Conservation (phyloP, 2,329 filamentous ascomycete genomes). For the Tolypocladium nubicola region DNA sequence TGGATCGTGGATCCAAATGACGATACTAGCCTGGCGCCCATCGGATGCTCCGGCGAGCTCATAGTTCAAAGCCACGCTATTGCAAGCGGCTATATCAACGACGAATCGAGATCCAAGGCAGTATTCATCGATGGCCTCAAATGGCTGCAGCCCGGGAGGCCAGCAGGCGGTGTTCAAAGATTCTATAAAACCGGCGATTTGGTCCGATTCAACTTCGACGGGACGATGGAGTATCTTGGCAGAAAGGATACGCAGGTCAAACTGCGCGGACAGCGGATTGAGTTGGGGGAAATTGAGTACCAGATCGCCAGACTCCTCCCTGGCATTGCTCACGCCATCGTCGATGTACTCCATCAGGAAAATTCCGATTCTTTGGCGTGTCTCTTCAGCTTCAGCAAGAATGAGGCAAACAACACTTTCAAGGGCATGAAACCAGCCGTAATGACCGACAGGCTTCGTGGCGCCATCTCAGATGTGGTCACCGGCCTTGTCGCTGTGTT, state of each 20-base stretch:
- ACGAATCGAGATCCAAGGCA: slow-evolving; percentile 9
- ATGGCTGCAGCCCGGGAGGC: slow-evolving; percentile 12
- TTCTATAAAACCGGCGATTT: slow-evolving; percentile 39
- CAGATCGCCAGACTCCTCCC: slow-evolving; percentile 1
- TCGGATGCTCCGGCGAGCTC: slow-evolving; percentile 13
- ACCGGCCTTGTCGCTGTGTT: background rate
- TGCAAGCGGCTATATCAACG: slow-evolving; percentile 11
- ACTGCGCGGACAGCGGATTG: slow-evolving; percentile 46
- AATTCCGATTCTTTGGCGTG: background rate
- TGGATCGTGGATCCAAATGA: slow-evolving; percentile 13
- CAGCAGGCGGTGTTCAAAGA: background rate
- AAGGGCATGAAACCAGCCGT: background rate
- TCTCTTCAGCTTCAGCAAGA: background rate
- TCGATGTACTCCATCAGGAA: slow-evolving; percentile 1
- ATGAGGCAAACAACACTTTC: background rate
- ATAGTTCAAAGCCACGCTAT: slow-evolving; percentile 14
- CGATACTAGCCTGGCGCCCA: slow-evolving; percentile 7
- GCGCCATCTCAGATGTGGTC: background rate
- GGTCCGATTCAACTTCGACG: slow-evolving; percentile 27
- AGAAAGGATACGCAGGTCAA: slow-evolving; percentile 49
- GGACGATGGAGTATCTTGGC: slow-evolving; percentile 31
- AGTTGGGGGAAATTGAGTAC: slow-evolving; percentile 23
- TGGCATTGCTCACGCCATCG: background rate
- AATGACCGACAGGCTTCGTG: background rate
- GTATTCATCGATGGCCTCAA: slow-evolving; percentile 31